Evolutionary conservation across 148 eudicot genomes (phyloP), one percentile per base, ranked within the genome.

Genomic region (Drosera capensis): DNA sequence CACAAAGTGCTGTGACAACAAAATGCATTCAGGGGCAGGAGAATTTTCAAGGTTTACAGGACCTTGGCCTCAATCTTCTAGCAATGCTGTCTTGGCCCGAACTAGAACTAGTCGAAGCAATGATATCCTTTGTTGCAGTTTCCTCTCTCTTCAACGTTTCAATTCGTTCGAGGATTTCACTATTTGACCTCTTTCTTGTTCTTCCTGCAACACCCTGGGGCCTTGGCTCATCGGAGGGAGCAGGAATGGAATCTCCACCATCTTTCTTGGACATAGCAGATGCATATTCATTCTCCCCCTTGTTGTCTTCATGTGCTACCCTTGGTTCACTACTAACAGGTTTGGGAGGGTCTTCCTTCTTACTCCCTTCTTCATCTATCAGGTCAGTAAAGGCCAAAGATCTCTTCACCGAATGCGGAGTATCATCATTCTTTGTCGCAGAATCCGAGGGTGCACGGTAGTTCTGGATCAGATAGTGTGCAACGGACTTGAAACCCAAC

Each of bases 401-500:
- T 57, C 81, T 74, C 72, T 79, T 82, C 20, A 82, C 80, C 25
- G 76, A 68, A 19, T 55, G 60, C 20, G 75, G 71, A 44, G 56
- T 50, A 7, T 70, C 63, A 19, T 54, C 41, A 25, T 13, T 48
- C 30, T 55, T 51, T n/a, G n/a, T n/a, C 28, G 58, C 72, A 23
- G 57, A 38, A 25, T 51, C 57, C 13, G 68, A 47, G 43, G 68
- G 70, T 44, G 69, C 52, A 14, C 77, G 80, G 19, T 53, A 68
- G 39, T 92, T 88, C 52, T 62, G 67, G 46, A 83, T 55, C 48
- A 88, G 94, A 68, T 72, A 83, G 62, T 88, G 97, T 38, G 97
- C 94, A 48, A 80, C 94, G 5, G 97, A 84, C 59, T 75, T 88
- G 73, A 41, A 88, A 16, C 97, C 97, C 57, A 83, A 60, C 18